Conservation (phyloP, 164 flowering plant species). For the Platanus orientalis region DNA sequence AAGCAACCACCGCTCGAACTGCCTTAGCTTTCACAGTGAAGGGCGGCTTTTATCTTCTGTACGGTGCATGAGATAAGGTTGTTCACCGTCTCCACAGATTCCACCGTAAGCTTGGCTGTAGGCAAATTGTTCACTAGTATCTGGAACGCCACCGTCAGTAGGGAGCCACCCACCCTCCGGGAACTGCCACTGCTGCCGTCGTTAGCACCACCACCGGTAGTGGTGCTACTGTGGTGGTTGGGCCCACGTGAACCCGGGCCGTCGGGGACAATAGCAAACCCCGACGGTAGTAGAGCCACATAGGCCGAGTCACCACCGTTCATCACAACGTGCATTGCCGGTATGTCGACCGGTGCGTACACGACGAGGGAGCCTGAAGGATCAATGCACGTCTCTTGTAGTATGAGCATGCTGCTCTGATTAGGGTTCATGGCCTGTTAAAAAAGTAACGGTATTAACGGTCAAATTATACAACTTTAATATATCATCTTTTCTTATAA, state of each 20-base stretch:
- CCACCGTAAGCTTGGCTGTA: constrained; percentile 90
- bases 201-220: not conserved
- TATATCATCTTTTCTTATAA: no score
- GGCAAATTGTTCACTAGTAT: constrained; percentile 89
- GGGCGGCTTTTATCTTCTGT: constrained; percentile 93
- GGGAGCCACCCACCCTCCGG: constrained; percentile 57
- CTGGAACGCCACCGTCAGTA: constrained; percentile 90
- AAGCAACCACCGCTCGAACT: not conserved
- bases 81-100: constrained; percentile 94
- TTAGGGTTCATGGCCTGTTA: constrained; percentile 87
- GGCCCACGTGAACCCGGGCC: constrained; percentile 41
- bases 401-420: constrained; percentile 92
- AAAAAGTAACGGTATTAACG: no score
- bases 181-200: constrained; percentile 6
- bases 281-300: constrained; percentile 91
- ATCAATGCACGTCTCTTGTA: constrained; percentile 92
- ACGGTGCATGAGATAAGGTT: constrained; percentile 94
- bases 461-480: no score
- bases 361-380: constrained; percentile 87
- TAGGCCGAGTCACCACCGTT: constrained; percentile 95
- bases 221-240: constrained; percentile 2
- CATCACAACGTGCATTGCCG: constrained; percentile 97
- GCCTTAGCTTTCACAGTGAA: constrained; percentile 71
- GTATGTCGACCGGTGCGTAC: constrained; percentile 96
- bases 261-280: constrained; percentile 82